A percentile compares a stretch with the other conserved stretches of the same genome.
phyloP scores from a whole-genome alignment of 2,329 filamentous ascomycete genomes.

The Claviceps africana region DNA sequence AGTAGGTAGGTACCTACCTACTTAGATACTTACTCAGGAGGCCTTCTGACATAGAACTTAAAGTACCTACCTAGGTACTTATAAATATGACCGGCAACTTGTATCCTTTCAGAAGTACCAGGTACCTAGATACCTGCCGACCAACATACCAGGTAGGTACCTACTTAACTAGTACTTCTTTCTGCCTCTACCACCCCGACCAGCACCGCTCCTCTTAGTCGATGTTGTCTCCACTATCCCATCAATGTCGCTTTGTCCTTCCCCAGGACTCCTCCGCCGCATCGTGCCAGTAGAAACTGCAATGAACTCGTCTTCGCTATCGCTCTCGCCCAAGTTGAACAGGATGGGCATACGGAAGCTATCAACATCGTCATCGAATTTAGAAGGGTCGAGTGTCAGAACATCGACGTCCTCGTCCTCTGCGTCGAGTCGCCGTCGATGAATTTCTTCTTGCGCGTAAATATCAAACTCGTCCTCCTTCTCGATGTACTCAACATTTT shows the following conservation, averaged over 20 bases:
- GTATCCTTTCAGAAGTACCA: too few relatives aligned
- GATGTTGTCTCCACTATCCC: constrained; percentile 33
- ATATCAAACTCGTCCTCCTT: constrained; percentile 97
- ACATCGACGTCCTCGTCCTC: constrained; percentile 94
- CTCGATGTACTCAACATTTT: constrained; percentile 95
- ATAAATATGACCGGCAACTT: too few relatives aligned
- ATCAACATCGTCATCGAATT: constrained; percentile 43
- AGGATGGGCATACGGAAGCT: constrained; percentile 86
- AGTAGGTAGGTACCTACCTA: too few relatives aligned
- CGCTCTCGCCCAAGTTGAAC: constrained; percentile 84
- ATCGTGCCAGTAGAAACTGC: constrained; percentile 65
- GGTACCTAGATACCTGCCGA: neutral
- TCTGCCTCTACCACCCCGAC: constrained; percentile 26
- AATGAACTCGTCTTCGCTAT: constrained; percentile 82
- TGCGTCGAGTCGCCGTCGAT: constrained; percentile 74
- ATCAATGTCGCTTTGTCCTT: constrained; percentile 46
- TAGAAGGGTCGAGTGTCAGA: constrained; percentile 56
- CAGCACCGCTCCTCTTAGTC: constrained; percentile 24
- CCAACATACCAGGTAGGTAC: too few relatives aligned
- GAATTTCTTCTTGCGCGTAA: constrained; percentile 85
- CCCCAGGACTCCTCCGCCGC: constrained; percentile 69
- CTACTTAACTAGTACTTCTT: constrained; percentile 19
- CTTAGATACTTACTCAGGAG: too few relatives aligned
- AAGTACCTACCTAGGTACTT: too few relatives aligned
- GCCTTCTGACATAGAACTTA: too few relatives aligned